Evolutionary conservation across 306 rosid genomes (phyloP), one percentile per base, ranked within the genome.

Genomic region (Cicer chorassanicum): DNA sequence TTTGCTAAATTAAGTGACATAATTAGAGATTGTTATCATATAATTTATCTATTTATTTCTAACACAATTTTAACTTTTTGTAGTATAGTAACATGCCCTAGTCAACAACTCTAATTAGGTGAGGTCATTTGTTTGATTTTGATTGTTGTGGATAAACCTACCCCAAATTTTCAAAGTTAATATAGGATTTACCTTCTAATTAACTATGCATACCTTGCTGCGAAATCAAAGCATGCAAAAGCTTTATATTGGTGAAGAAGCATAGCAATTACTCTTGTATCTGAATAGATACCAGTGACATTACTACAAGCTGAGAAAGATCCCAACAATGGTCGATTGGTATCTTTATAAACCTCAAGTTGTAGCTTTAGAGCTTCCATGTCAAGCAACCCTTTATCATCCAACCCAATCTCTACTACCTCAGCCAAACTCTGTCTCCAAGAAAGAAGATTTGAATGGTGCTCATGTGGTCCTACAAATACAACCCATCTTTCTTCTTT

Each of bases 301-400:
- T 93, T 91, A 62, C 98, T 93, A 77, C 97, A 91, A 49, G 96
- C 93, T 0, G 96, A 91, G 73, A 93, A 93, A 57, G 97, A 91
- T 16, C 97, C 98, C 84, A 93, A 77, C 42, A 93, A 71, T 6
- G 96, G 97, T 51, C 97, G 54, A 2, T 83, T 82, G 9, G 79
- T 72, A 14, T 34, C 9, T 72, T 88, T 83, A 42, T 73, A 89
- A 0, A 10, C 34, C 63, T 89, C 90, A 6, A 93, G 93, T 46
- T 88, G 76, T 3, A 13, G 34, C 70, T 67, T 80, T 2, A 93
- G 49, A 62, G 71, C 82, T 36, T 87, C 90, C 89, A 89, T 80
- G 44, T 89, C 91, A 11, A 88, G 14, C 19, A 88, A 56, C 4
- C 98, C 98, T 2, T 84, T 55, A 1, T 82, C 81, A 63, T 91